Evolutionary conservation across 805 yeast species (phyloP).

Genomic region (Spathaspora passalidarum): DNA sequence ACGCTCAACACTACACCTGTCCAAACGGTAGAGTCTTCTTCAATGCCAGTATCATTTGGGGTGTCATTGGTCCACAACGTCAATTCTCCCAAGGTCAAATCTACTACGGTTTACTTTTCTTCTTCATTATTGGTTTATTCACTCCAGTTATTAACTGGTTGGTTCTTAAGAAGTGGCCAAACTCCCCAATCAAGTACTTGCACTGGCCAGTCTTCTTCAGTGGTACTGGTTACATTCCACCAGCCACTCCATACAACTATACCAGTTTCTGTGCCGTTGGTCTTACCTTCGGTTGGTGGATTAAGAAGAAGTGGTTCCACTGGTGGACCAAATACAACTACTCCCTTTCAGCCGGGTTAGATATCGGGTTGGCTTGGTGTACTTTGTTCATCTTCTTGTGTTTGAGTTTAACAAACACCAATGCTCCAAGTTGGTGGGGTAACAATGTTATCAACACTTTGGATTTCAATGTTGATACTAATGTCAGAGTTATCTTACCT

Average conservation of each 20-base stretch:
- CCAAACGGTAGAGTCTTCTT: slow-evolving; percentile 41
- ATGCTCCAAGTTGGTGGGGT: slow-evolving; percentile 63
- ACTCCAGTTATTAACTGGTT: slow-evolving; percentile 37
- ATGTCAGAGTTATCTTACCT: slow-evolving; percentile 27
- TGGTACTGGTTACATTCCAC: slow-evolving; percentile 63
- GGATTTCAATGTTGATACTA: slow-evolving; percentile 6
- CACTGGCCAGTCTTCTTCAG: slow-evolving; percentile 43
- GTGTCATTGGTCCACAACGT: slow-evolving; percentile 31
- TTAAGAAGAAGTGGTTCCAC: slow-evolving; percentile 40
- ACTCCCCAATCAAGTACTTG: slow-evolving; percentile 26
- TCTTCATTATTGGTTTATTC: slow-evolving; percentile 37
- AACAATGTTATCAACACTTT: slow-evolving; percentile 38
- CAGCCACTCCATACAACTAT: slow-evolving; percentile 70
- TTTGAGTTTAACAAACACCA: slow-evolving; percentile 14
- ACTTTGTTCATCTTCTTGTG: slow-evolving; percentile 36
- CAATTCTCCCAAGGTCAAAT: slow-evolving; percentile 18
- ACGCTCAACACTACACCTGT: slow-evolving; percentile 33
- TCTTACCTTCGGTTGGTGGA: slow-evolving; percentile 32
- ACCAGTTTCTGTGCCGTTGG: slow-evolving; percentile 45
- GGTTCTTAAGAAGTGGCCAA: slow-evolving; percentile 41
- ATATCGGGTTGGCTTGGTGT: slow-evolving; percentile 42
- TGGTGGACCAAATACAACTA: slow-evolving; percentile 46
- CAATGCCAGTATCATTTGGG: slow-evolving; percentile 45
- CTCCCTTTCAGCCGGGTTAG: slow-evolving; percentile 44
- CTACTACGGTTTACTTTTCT: slow-evolving; percentile 32